Conservation (phyloP, 441 rosid genomes). For the Erodium moschatum region DNA sequence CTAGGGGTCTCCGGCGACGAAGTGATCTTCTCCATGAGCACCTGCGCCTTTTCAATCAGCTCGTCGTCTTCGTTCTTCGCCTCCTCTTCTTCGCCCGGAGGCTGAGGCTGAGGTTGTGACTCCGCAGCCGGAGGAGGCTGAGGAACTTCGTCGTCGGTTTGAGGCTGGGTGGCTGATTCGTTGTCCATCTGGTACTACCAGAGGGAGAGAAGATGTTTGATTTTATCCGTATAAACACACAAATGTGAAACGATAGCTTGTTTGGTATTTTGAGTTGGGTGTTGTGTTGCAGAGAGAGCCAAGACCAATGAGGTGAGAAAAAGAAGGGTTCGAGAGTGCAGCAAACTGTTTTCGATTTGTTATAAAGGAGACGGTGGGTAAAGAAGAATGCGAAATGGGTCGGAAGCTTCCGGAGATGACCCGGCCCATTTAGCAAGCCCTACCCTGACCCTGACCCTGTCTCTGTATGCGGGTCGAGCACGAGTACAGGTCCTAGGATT, state of each 20-base stretch:
- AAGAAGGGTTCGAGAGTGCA: not conserved
- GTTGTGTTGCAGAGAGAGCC: constrained; percentile 5
- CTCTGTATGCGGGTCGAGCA: no score
- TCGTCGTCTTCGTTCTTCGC: constrained; percentile 51
- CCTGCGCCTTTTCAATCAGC: constrained; percentile 63
- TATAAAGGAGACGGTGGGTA: not conserved
- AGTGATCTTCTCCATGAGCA: constrained; percentile 70
- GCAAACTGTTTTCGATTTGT: not conserved
- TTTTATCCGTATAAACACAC: not conserved
- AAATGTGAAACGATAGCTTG: not conserved
- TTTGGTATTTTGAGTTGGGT: not conserved
- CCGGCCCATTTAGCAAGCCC: not conserved
- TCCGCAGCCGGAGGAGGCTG: not conserved
- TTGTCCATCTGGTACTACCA: not conserved
- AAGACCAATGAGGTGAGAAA: not conserved
- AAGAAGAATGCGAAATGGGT: not conserved
- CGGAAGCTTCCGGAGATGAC: constrained; percentile 1
- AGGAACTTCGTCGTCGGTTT: not conserved
- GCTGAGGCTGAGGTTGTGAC: not conserved
- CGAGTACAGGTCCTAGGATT: no score
- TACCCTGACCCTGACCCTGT: no score
- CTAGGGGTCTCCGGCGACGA: constrained; percentile 68
- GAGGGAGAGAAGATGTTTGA: not conserved
- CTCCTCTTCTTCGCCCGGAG: constrained; percentile 29
- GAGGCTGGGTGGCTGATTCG: constrained; percentile 10